Percentiles rank a stretch among this genome's conserved stretches.
phyloP scores from a whole-genome alignment of 345 rosid genomes.

The Raphanus raphanistrum region DNA sequence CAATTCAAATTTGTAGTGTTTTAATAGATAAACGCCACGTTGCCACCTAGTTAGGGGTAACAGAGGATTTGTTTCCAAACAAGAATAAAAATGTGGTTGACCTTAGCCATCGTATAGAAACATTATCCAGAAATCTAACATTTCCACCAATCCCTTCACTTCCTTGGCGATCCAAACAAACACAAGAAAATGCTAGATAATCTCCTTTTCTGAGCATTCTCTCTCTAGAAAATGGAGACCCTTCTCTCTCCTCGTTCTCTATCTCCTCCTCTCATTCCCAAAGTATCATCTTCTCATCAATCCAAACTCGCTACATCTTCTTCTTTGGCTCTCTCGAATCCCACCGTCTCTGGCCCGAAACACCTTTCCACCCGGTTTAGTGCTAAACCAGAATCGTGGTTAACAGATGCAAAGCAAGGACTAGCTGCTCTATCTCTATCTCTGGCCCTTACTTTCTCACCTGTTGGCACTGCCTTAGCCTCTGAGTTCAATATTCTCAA shows the following conservation, averaged over 20 bases:
- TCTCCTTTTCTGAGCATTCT: slow-evolving; percentile 25
- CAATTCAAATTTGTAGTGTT: no score
- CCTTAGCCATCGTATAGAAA: slow-evolving; percentile 10
- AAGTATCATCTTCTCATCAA: slow-evolving; percentile 41
- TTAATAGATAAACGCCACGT: slow-evolving; percentile 12
- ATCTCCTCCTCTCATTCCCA: slow-evolving; percentile 57
- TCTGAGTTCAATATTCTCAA: slow-evolving; percentile 86
- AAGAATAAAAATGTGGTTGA: background rate
- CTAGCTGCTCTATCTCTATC: slow-evolving; percentile 78
- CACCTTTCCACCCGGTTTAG: slow-evolving; percentile 37
- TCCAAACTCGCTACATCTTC: slow-evolving; percentile 46
- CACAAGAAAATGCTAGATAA: slow-evolving; percentile 30
- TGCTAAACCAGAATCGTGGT: slow-evolving; percentile 49
- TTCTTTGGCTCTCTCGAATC: slow-evolving; percentile 43
- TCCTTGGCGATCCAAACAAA: slow-evolving; percentile 33
- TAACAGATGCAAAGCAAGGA: slow-evolving; percentile 68
- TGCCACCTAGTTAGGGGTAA: background rate
- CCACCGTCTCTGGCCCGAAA: slow-evolving; percentile 46
- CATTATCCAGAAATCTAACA: slow-evolving; percentile 51
- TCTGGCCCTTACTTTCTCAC: slow-evolving; percentile 76
- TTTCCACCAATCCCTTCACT: slow-evolving; percentile 48
- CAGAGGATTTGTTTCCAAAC: background rate
- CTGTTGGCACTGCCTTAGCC: slow-evolving; percentile 69
- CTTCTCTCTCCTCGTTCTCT: slow-evolving; percentile 61
- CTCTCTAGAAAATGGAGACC: slow-evolving; percentile 57